Evolutionary conservation across 2,329 filamentous ascomycete genomes (phyloP), one percentile per base, ranked within the genome.

Genomic region (Fusarium nisikadoi): DNA sequence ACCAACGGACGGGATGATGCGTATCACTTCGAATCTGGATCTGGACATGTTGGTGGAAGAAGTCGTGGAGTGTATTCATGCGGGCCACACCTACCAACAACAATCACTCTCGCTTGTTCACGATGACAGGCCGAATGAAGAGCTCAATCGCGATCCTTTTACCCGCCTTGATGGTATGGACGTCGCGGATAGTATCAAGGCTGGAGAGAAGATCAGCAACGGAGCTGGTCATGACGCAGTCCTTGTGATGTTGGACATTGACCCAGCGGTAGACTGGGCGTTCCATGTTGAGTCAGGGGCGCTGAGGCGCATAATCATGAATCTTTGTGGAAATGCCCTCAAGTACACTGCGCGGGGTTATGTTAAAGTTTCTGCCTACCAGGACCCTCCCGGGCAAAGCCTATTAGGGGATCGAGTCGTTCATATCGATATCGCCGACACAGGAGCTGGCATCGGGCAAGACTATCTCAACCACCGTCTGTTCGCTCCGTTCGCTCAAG

Each of bases 401-500:
- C 38, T 33, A 10, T 14, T 50, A 33, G 55, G 57, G 10, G 64
- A 75, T 16, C 47, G 68, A 35, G 50, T 70, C 6, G 66, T 81
- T 19, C 76, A 72, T 6, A 74, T 90, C 17, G 86, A 83, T 0
- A 85, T 93, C 6, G 82, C 83, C 0, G 91, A 93, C 72, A 91
- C 91, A 0, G 92, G 91, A 3, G 86, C 84, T 52, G 92, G 91
- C 3, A 93, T 93, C 27, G 86, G 86, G 0, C 83, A 87, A 17
- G 88, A 92, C 12, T 93, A 89, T 72, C 80, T 93, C 27, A 83
- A 86, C 19, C 85, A 88, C 16, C 84, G 86, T 17, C 79, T 93
- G 0, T 93, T 91, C 74, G 87, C 85, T 0, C 89, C 90, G 0
- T 93, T 93, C 66, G 79, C 84, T 0, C 91, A 93, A 72, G 91